phyloP scores from a whole-genome alignment of 768 basidiomycete genomes.

The Tricholoma bakamatsutake region DNA sequence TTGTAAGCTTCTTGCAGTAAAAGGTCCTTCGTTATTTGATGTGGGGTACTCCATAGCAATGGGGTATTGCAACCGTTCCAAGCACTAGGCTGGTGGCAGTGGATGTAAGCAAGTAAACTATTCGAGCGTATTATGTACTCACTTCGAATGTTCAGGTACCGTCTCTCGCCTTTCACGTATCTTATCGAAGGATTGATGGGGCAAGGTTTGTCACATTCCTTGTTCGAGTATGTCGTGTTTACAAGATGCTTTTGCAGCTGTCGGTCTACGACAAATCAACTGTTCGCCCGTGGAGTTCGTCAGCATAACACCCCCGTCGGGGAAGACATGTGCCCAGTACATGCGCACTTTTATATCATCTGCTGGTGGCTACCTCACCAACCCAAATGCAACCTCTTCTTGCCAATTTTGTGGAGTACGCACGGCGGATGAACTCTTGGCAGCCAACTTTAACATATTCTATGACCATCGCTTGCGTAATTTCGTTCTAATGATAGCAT shows the following conservation, averaged over 20 bases:
- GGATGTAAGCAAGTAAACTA: conserved; percentile 41
- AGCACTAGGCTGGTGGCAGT: conserved; percentile 58
- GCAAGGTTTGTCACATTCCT: conserved; percentile 28
- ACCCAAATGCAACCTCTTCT: conserved; percentile 43
- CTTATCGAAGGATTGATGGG: conserved; percentile 41
- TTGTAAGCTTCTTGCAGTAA: conserved; percentile 32
- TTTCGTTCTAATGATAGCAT: conserved; percentile 46
- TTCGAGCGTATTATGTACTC: neutral
- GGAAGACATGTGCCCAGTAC: conserved; percentile 48
- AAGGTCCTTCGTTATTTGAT: neutral
- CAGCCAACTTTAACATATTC: conserved; percentile 44
- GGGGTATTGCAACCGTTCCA: conserved; percentile 59
- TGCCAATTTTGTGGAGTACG: conserved; percentile 57
- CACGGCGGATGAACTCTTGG: conserved; percentile 57
- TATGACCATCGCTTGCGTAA: conserved; percentile 52
- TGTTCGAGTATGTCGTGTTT: conserved; percentile 22
- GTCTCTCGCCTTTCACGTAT: conserved; percentile 49
- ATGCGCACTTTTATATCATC: conserved; percentile 41
- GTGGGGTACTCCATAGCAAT: conserved; percentile 26
- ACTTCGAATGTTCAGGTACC: conserved; percentile 22
- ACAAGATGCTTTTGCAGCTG: conserved; percentile 32
- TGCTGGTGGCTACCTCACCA: conserved; percentile 51
- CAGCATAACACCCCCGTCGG: conserved; percentile 44
- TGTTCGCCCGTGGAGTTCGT: conserved; percentile 53
- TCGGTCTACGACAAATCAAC: conserved; percentile 35